Conservation (phyloP, 2,329 filamentous ascomycete species). For the Aspergillus floridensis region DNA sequence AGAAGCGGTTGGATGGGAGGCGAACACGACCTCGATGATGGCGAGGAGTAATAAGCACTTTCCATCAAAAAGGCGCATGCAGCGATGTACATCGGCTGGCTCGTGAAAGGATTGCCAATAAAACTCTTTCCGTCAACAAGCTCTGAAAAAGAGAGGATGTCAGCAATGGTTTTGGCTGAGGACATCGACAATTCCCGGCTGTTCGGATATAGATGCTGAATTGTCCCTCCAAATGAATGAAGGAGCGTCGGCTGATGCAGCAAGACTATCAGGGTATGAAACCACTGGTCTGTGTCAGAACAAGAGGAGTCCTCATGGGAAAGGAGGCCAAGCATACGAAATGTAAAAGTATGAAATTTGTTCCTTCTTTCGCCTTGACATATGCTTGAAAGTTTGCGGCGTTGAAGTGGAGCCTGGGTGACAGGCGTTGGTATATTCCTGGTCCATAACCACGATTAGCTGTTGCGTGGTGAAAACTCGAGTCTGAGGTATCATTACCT, state of each 20-base stretch:
- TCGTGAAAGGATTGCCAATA: conserved; percentile 83
- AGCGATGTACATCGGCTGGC: conserved; percentile 87
- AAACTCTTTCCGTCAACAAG: conserved; percentile 82
- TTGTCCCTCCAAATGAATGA: conserved; percentile 68
- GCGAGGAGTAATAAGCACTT: conserved; percentile 66
- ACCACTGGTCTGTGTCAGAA: conserved; percentile 56
- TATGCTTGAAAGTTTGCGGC: conserved; percentile 83
- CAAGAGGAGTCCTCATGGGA: not conserved
- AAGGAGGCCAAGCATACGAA: conserved; percentile 46
- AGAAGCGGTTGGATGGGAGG: conserved; percentile 42
- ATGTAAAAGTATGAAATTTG: conserved; percentile 81
- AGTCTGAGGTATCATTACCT: conserved; percentile 39
- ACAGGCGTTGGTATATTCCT: conserved; percentile 69
- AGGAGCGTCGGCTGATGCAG: conserved; percentile 80
- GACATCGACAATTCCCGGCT: conserved; percentile 81
- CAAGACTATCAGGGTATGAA: conserved; percentile 80
- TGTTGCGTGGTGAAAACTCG: not conserved
- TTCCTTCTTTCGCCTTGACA: conserved; percentile 74
- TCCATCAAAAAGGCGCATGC: conserved; percentile 87
- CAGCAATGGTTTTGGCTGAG: conserved; percentile 86
- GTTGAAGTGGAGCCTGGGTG: conserved; percentile 75
- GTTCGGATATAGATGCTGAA: conserved; percentile 72
- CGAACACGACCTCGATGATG: conserved; percentile 61
- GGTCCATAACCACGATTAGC: conserved; percentile 1
- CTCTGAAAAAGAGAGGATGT: conserved; percentile 83